A percentile compares a stretch with the other conserved stretches of the same genome.
These are phyloP conservation scores for Globisporangium recalcitrans DNA, from an alignment of 352 stramenopile species.

Conservation along the genomic window DNA sequence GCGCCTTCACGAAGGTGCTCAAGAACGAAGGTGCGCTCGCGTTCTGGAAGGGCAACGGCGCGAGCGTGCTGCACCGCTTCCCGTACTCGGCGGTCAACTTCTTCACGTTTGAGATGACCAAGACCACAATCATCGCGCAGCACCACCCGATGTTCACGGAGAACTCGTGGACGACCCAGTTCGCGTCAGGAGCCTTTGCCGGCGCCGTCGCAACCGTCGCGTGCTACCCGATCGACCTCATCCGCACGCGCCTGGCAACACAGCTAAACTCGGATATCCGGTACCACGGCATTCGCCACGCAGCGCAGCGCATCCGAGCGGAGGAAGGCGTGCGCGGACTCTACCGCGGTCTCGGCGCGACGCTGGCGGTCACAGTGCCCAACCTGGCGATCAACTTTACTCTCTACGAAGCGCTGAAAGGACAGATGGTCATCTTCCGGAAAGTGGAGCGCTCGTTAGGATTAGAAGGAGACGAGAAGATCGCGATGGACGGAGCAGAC, in stretches of 20 bases:
- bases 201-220: slow-evolving; percentile 76
- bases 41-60: slow-evolving; percentile 96
- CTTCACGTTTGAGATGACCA: slow-evolving; percentile 93
- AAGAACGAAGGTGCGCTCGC: slow-evolving; percentile 89
- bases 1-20: slow-evolving; percentile 89
- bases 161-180: slow-evolving; percentile 71
- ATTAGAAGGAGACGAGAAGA: slow-evolving; percentile 24
- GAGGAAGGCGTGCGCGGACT: slow-evolving; percentile 88
- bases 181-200: slow-evolving; percentile 61
- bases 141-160: slow-evolving; percentile 66
- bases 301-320: slow-evolving; percentile 89
- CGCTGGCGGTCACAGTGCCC: slow-evolving; percentile 93
- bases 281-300: slow-evolving; percentile 90
- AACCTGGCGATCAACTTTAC: slow-evolving; percentile 96
- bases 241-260: slow-evolving; percentile 92
- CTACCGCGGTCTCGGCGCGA: slow-evolving; percentile 91
- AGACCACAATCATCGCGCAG: slow-evolving; percentile 63
- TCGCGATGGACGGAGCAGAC: slow-evolving; percentile 9
- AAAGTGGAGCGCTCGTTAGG: slow-evolving; percentile 29
- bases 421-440: slow-evolving; percentile 79
- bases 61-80: slow-evolving; percentile 94
- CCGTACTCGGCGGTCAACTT: slow-evolving; percentile 97
- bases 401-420: slow-evolving; percentile 93
- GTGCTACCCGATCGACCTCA: slow-evolving; percentile 96
- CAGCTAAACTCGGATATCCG: slow-evolving; percentile 89